Base-by-base conservation (phyloP, 2,329 filamentous ascomycete genomes). In the Clonostachys chloroleuca region DNA sequence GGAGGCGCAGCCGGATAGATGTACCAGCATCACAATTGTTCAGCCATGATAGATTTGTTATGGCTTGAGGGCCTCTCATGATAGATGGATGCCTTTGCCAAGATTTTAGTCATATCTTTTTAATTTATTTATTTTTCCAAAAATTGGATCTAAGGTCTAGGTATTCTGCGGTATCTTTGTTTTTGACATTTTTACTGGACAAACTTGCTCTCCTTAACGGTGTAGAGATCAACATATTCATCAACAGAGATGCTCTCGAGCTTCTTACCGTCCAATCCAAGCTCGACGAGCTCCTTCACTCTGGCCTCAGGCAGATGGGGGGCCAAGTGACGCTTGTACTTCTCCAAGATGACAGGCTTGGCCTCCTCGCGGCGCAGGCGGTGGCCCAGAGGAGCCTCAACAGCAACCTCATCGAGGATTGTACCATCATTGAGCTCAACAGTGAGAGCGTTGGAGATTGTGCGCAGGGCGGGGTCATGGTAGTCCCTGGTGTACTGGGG, bases 341-440 rank as follows among this genome's bases (percentile, higher is more conserved):
- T 99, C 68, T 83, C 84, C 59, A 97, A 74, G 58, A 99, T 96
- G 71, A 95, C 89, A 49, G 94, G 94, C 82, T 97, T 97, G 59
- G 94, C 94, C 80, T 99, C 94, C 60, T 96, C 92, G 60, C 92
- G 84, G 55, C 94, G 80, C 63, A 94, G 78, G 55, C 87, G 86
- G 77, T 99, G 94, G 59, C 94, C 94, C 39, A 99, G 83, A 48
- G 94, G 94, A 49, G 94, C 92, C 77, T 96, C 92, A 47, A 99
- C 88, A 43, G 88, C 87, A 50, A 95, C 84, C 74, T 99, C 94
- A 18, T 92, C 86, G 35, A 97, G 78, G 10, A 94, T 79, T 42
- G 91, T 96, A 60, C 94, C 94, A 65, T 97, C 92, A 68, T 96
- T 94, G 57, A 99, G 80, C 61, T 87, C 92, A 49, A 99, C 92